Percentiles rank a stretch among this genome's conserved stretches.
Evolutionary conservation across 441 rosid species (phyloP).

Genomic region (Gossypium gossypioides): DNA sequence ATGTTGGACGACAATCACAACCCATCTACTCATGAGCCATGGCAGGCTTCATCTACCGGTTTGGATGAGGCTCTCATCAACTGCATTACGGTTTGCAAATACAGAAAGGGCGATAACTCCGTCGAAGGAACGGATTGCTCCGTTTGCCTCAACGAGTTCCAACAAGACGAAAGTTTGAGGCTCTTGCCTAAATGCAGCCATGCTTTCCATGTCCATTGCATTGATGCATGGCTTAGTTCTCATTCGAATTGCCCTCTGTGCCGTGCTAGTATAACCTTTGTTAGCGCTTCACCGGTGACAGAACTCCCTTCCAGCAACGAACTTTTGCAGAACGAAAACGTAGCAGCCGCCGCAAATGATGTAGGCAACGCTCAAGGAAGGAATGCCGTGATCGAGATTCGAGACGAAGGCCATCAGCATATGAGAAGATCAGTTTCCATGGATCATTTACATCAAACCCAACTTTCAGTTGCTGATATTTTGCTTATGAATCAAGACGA

Average conservation of each 20-base stretch:
- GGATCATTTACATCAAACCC: constrained; percentile 42
- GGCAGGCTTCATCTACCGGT: constrained; percentile 40
- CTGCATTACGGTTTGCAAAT: constrained; percentile 54
- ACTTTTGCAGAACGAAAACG: constrained; percentile 17
- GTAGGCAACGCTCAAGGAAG: constrained; percentile 29
- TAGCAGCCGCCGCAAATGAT: constrained; percentile 20
- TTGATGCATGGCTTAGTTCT: constrained; percentile 78
- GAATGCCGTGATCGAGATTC: constrained; percentile 28
- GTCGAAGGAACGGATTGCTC: constrained; percentile 68
- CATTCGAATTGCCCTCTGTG: constrained; percentile 85
- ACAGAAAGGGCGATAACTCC: constrained; percentile 45
- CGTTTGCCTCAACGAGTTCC: constrained; percentile 75
- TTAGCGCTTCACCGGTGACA: constrained; percentile 11
- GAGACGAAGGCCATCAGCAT: constrained; percentile 18
- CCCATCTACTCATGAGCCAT: constrained; percentile 46
- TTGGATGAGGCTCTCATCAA: constrained; percentile 64
- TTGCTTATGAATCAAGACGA: constrained; percentile 24
- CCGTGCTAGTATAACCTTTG: constrained; percentile 45
- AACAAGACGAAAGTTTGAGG: constrained; percentile 64
- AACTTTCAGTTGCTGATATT: constrained; percentile 26
- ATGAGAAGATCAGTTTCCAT: constrained; percentile 48
- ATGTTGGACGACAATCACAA: constrained; percentile 32
- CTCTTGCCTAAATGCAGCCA: constrained; percentile 79
- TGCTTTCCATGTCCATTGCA: constrained; percentile 71
- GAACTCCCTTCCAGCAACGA: constrained; percentile 15